Conservation (phyloP, 345 rosid genomes). For the Conringia planisiliqua region DNA sequence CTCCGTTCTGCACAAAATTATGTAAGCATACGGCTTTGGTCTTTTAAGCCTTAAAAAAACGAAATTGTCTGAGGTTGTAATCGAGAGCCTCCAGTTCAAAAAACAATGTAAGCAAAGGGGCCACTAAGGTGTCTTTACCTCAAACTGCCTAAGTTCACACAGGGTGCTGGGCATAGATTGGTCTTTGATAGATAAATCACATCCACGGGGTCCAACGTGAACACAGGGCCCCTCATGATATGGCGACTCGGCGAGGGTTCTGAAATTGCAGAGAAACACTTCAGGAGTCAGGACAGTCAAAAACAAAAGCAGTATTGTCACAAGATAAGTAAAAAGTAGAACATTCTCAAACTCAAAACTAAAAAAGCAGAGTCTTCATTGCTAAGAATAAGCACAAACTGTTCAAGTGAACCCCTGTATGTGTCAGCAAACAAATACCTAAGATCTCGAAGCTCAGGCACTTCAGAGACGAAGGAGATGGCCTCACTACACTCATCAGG, state of each 20-base stretch:
- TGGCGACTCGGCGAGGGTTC: slow-evolving; percentile 73
- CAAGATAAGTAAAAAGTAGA: background rate
- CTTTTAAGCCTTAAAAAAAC: background rate
- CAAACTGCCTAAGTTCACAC: slow-evolving; percentile 73
- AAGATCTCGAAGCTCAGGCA: no score
- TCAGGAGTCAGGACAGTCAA: background rate
- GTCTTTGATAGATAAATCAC: slow-evolving; percentile 76
- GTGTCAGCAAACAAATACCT: no score
- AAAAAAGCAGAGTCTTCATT: background rate
- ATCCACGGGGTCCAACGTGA: slow-evolving; percentile 79
- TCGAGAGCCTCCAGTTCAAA: background rate
- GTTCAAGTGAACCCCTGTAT: no score
- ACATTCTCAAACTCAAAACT: background rate
- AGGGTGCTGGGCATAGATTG: slow-evolving; percentile 50
- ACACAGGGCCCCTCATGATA: slow-evolving; percentile 52
- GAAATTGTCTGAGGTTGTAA: background rate
- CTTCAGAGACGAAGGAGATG: no score
- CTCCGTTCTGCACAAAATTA: slow-evolving; percentile 54
- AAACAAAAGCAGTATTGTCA: slow-evolving; percentile 9
- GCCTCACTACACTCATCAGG: no score
- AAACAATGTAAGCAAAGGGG: background rate
- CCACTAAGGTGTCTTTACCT: slow-evolving; percentile 42
- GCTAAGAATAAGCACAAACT: background rate
- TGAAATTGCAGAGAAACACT: slow-evolving; percentile 33
- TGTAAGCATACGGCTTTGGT: slow-evolving; percentile 17